Percentiles rank a stretch among this genome's conserved stretches.
These are phyloP conservation scores for Agaricus blazei DNA, from an alignment of 768 basidiomycete species.

Conservation along the genomic window DNA sequence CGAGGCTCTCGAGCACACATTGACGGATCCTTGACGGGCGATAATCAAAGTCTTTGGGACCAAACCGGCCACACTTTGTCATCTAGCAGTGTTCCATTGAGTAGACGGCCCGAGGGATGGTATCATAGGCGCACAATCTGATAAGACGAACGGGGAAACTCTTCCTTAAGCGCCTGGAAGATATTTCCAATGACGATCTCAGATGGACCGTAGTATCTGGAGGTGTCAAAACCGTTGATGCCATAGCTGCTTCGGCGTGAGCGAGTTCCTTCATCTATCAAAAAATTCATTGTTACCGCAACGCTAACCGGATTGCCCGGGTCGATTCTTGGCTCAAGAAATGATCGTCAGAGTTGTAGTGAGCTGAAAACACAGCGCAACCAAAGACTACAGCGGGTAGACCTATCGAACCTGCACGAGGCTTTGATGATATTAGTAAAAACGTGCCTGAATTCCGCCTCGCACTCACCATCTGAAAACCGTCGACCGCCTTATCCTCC, in stretches of 20 bases:
- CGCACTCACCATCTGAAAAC: constrained; percentile 30
- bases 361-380: constrained; percentile 61
- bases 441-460: not conserved
- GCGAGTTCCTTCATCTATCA: not conserved
- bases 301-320: constrained; percentile 66
- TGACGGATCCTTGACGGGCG: constrained; percentile 57
- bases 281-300: constrained; percentile 46
- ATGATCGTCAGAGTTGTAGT: constrained; percentile 61
- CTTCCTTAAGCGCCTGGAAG: constrained; percentile 49
- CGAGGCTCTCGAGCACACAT: constrained; percentile 62
- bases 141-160: constrained; percentile 78
- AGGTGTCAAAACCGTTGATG: constrained; percentile 76
- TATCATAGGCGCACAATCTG: constrained; percentile 46
- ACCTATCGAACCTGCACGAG: constrained; percentile 26
- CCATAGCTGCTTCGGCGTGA: constrained; percentile 55
- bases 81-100: constrained; percentile 39
- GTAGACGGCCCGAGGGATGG: not conserved
- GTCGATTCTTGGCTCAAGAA: constrained; percentile 53
- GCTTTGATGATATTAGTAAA: constrained; percentile 17
- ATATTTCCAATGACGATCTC: constrained; percentile 72
- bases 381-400: constrained; percentile 61
- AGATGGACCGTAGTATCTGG: constrained; percentile 75
- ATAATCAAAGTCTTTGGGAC: constrained; percentile 67
- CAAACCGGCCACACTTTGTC: constrained; percentile 85
- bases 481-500: constrained; percentile 32